Conservation (phyloP, 2,329 filamentous ascomycete genomes). For the Talaromyces sp. region DNA sequence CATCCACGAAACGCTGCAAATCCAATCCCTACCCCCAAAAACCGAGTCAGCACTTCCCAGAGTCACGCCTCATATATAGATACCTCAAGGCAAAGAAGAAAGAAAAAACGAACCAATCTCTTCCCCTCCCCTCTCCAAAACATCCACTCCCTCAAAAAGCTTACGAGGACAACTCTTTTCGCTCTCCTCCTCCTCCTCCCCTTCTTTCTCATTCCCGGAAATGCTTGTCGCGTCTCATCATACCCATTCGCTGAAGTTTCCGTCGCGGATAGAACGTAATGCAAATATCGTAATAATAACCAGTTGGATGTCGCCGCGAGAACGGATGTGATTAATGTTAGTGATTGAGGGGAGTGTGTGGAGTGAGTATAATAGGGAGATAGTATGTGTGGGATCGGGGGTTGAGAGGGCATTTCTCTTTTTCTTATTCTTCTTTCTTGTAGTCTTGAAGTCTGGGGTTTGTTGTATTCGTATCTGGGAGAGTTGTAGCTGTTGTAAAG, state of each 20-base stretch:
- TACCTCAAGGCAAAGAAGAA: neutral
- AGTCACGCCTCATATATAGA: too few relatives aligned
- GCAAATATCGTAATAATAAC: slow-evolving; percentile 50
- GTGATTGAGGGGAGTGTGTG: slow-evolving; percentile 27
- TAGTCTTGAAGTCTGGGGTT: neutral
- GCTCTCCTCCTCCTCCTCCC: neutral
- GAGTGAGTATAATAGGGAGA: slow-evolving; percentile 9
- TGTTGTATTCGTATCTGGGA: neutral
- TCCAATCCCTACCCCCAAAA: slow-evolving; percentile 58
- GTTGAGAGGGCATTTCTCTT: slow-evolving; percentile 32
- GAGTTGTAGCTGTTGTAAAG: neutral
- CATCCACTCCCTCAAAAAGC: slow-evolving; percentile 69
- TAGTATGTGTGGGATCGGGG: slow-evolving; percentile 34
- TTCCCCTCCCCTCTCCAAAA: slow-evolving; percentile 73
- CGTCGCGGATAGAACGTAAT: slow-evolving; percentile 38
- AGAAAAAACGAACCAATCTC: slow-evolving; percentile 54
- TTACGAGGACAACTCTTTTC: slow-evolving; percentile 64
- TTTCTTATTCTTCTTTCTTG: slow-evolving; percentile 16
- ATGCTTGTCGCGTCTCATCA: neutral
- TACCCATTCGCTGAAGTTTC: neutral
- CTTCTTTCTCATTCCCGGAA: neutral
- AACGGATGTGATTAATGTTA: slow-evolving; percentile 42
- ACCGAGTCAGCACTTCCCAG: neutral
- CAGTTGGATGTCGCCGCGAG: slow-evolving; percentile 51
- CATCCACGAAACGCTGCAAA: slow-evolving; percentile 54